These are phyloP conservation scores for Silene conica DNA, from an alignment of 148 eudicot species.

Conservation along the genomic window DNA sequence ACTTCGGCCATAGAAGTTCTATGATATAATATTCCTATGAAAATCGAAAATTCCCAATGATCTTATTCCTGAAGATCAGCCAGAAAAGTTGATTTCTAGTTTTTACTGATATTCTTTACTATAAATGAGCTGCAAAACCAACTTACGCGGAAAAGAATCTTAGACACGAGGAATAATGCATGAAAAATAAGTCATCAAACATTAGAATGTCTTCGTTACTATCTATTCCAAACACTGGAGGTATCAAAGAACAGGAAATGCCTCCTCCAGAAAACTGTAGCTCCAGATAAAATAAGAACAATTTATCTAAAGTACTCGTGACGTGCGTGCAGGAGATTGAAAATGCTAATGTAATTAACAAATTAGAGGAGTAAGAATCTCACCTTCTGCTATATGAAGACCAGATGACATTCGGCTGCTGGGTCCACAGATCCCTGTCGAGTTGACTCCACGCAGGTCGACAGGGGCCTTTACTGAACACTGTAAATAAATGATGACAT, in stretches of 20 bases:
- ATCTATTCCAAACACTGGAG: neutral
- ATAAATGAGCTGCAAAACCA: neutral
- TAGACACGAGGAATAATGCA: constrained; percentile 6
- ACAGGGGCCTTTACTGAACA: neutral
- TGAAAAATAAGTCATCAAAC: neutral
- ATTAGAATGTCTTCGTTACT: neutral
- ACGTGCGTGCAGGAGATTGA: neutral
- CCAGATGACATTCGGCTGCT: neutral
- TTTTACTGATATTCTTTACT: neutral
- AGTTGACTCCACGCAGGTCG: neutral
- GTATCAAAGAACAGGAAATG: neutral
- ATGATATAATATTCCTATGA: neutral
- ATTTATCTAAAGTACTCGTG: neutral
- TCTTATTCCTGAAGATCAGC: neutral
- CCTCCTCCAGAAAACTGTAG: neutral
- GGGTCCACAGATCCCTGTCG: constrained; percentile 2
- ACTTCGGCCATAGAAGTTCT: neutral
- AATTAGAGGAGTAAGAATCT: neutral
- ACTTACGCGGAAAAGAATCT: neutral
- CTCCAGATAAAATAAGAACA: neutral
- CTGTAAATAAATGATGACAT: neutral
- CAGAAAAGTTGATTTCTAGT: neutral
- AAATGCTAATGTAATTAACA: neutral
- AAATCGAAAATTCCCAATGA: neutral
- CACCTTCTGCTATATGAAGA: neutral